These are phyloP conservation scores for Phtheirospermum japonicum DNA, from an alignment of 257 asterid species.

Conservation along the genomic window DNA sequence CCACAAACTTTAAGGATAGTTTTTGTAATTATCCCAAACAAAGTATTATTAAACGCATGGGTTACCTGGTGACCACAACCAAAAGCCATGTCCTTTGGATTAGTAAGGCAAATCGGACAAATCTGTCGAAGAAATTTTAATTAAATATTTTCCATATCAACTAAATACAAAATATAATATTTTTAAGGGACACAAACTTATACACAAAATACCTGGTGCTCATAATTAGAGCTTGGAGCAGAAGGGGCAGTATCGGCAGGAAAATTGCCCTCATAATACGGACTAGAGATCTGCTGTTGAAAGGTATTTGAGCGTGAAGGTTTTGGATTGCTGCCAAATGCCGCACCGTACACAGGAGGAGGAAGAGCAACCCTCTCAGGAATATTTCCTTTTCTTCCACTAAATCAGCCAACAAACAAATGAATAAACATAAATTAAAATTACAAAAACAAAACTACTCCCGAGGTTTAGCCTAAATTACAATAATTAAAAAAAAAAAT, in stretches of 20 bases:
- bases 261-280: constrained; percentile 1
- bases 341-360: constrained; percentile 8
- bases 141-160: not conserved
- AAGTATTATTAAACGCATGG: not conserved
- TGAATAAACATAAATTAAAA: not conserved
- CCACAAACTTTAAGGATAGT: not conserved
- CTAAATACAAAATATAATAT: constrained; percentile 5
- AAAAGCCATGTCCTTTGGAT: constrained; percentile 88
- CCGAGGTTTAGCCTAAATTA: not conserved
- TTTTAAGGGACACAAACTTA: not conserved
- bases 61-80: constrained; percentile 98
- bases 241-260: constrained; percentile 11
- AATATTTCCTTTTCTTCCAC: constrained; percentile 15
- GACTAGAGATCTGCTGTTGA: constrained; percentile 6
- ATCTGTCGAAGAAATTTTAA: constrained; percentile 42
- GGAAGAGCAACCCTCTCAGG: constrained; percentile 17
- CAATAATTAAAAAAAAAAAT: not conserved
- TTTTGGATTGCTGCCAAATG: not conserved
- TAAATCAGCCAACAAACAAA: not conserved
- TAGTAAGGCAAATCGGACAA: constrained; percentile 80
- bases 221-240: constrained; percentile 16
- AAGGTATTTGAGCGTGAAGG: not conserved
- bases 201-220: constrained; percentile 8
- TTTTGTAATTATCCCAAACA: not conserved
- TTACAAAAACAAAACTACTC: not conserved